Percentiles rank a stretch among this genome's conserved stretches.
Evolutionary conservation across 2,329 filamentous ascomycete species (phyloP).

Genomic region (Trichoderma guizhouense): DNA sequence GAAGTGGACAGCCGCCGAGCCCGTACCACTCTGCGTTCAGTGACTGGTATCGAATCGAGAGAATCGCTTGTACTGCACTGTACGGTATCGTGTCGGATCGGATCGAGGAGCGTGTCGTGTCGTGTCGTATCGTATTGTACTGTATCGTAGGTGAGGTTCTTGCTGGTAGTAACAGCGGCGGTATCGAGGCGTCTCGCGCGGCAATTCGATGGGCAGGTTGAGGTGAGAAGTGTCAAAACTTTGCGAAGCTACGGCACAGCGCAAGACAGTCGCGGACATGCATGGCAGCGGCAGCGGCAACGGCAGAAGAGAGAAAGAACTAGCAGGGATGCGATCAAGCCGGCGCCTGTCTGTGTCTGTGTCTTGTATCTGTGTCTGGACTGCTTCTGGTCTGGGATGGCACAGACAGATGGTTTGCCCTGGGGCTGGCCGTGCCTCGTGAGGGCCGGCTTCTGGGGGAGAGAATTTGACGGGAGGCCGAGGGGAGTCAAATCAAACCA

Average conservation of each 20-base stretch:
- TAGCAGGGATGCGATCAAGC: not conserved
- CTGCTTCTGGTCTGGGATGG: constrained; percentile 14
- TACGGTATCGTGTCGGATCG: not conserved
- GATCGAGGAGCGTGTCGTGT: not conserved
- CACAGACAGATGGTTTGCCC: constrained; percentile 19
- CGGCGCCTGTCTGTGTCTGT: not conserved
- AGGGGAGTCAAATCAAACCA: not conserved
- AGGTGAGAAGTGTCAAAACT: constrained; percentile 8
- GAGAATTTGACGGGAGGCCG: not conserved
- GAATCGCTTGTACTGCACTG: not conserved
- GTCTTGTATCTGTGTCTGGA: not conserved
- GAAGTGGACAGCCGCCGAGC: not conserved
- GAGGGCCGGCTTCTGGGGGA: not conserved
- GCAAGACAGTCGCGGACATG: constrained; percentile 11
- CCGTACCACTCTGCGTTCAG: constrained; percentile 1
- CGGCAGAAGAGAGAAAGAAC: constrained; percentile 4
- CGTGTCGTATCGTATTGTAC: not conserved
- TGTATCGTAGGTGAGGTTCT: not conserved
- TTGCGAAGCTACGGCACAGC: constrained; percentile 4
- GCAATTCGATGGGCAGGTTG: not conserved
- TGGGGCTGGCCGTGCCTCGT: constrained; percentile 5
- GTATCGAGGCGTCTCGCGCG: not conserved
- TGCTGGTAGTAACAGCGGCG: not conserved
- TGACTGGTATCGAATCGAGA: not conserved
- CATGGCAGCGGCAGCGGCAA: constrained; percentile 10